A percentile compares a stretch with the other conserved stretches of the same genome.
phyloP scores from a whole-genome alignment of 78 protist genomes.

The slime mould (Dictyostelium discoideum) region dicty_2.7 NC_007088.5:5619001-5619500 shows the following conservation, averaged over 20 bases:
- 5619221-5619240: neutral
- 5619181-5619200: neutral
- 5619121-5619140: neutral
- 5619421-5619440: constrained; percentile 11
- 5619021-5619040: constrained; percentile 11
- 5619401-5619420: neutral
- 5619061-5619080: neutral
- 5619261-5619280: neutral
- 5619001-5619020: constrained; percentile 69
- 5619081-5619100: no score
- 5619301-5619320: neutral
- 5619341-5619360: constrained; percentile 23
- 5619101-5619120: no score
- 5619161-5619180: constrained; percentile 4
- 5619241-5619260: constrained; percentile 9
- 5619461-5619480: neutral
- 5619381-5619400: constrained; percentile 26
- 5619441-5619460: neutral
- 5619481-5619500: neutral
- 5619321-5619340: neutral
- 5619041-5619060: neutral
- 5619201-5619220: constrained; percentile 53
- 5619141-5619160: neutral
- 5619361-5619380: neutral
- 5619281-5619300: constrained; percentile 23